Evolutionary conservation across 768 basidiomycete genomes (phyloP).

Genomic region (Hypholoma sublateritium): DNA sequence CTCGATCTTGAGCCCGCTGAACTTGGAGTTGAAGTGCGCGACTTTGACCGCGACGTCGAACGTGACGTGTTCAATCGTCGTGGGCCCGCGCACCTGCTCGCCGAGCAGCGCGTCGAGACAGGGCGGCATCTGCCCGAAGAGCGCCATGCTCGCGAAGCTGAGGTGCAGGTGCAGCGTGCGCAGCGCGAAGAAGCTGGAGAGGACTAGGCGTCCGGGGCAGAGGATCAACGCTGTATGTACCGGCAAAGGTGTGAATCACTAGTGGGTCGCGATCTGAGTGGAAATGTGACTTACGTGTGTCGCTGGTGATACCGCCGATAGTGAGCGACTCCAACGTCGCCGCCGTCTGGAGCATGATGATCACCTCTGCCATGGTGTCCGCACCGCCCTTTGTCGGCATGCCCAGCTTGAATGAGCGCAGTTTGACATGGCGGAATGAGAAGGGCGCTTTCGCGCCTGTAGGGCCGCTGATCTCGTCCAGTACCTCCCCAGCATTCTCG

Average conservation of each 20-base stretch:
- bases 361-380: constrained; percentile 2
- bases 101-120: constrained; percentile 4
- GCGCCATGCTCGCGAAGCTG: constrained; percentile 1
- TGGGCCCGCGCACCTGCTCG: constrained; percentile 1
- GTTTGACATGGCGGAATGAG: neutral
- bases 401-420: constrained; percentile 1
- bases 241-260: neutral
- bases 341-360: constrained; percentile 5
- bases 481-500: constrained; percentile 7
- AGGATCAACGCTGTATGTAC: neutral
- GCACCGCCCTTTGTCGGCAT: neutral
- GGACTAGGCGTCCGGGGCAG: neutral
- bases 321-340: constrained; percentile 5
- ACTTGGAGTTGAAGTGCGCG: constrained; percentile 5
- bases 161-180: neutral
- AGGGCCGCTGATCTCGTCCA: neutral
- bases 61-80: neutral
- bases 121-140: constrained; percentile 5
- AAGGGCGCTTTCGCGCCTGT: neutral
- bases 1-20: constrained; percentile 1
- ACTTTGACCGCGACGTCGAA: constrained; percentile 3
- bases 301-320: constrained; percentile 3
- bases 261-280: neutral
- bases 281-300: constrained; percentile 1
- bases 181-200: constrained; percentile 1